Evolutionary conservation across 805 yeast species (phyloP).

Genomic region (Ogataea degrootiae): DNA sequence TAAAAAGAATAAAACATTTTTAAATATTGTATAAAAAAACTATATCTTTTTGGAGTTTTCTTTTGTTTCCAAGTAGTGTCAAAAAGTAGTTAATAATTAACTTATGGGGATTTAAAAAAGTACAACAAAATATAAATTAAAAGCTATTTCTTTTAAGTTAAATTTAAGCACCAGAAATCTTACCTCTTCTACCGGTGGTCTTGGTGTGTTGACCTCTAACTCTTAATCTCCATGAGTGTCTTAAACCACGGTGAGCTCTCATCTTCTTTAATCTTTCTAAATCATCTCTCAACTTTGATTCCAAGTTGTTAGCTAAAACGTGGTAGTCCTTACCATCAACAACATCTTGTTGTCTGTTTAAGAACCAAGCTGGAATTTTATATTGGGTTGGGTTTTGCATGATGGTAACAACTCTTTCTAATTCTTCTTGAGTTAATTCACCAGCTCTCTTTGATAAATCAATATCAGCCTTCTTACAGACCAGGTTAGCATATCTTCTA

Average conservation of each 20-base stretch:
- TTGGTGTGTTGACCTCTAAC: constrained; percentile 99
- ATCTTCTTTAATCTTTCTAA: constrained; percentile 99
- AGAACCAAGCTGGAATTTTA: constrained; percentile 99
- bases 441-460: constrained; percentile 99
- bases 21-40: too few species aligned
- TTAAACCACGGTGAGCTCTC: constrained; percentile 99
- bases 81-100: too few species aligned
- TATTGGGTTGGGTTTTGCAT: constrained; percentile 99
- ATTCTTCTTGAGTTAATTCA: constrained; percentile 99
- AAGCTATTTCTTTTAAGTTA: not conserved
- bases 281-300: constrained; percentile 99
- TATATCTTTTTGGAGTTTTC: too few species aligned
- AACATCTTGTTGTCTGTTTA: constrained; percentile 98
- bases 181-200: constrained; percentile 97
- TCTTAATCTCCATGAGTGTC: constrained; percentile 99
- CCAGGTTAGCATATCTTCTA: constrained; percentile 99
- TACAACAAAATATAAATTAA: constrained; percentile 1
- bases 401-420: constrained; percentile 99
- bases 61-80: too few species aligned
- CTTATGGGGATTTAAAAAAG: too few species aligned
- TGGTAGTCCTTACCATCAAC: constrained; percentile 99
- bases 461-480: constrained; percentile 99
- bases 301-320: constrained; percentile 97
- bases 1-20: too few species aligned
- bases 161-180: constrained; percentile 37